Evolutionary conservation across 2,329 filamentous ascomycete species (phyloP).

Genomic region (Claviceps arundinis): DNA sequence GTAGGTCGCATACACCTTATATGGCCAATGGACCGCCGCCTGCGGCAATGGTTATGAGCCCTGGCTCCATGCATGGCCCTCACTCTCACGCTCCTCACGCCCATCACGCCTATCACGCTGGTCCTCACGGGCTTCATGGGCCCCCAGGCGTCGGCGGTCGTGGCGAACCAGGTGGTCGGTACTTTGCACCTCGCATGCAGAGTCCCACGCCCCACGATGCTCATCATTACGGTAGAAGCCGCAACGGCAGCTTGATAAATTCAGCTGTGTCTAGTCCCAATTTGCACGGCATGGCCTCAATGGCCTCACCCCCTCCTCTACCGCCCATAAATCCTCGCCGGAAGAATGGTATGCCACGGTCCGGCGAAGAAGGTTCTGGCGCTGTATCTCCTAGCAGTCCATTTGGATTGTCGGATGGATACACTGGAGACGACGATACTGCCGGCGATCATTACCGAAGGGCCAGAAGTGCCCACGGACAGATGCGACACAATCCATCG

Average conservation of each 20-base stretch:
- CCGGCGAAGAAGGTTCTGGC: constrained; percentile 19
- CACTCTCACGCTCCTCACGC: no score
- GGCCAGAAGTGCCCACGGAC: neutral
- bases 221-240: constrained; percentile 16
- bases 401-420: constrained; percentile 1
- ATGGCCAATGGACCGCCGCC: neutral
- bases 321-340: constrained; percentile 47
- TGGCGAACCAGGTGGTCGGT: constrained; percentile 14
- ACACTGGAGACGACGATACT: neutral
- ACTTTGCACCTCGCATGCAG: neutral
- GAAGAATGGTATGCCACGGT: constrained; percentile 25
- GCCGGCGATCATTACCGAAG: constrained; percentile 1
- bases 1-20: neutral
- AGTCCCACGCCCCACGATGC: constrained; percentile 6
- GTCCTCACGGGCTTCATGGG: constrained; percentile 5
- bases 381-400: neutral
- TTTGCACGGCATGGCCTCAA: constrained; percentile 20
- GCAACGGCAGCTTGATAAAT: constrained; percentile 22
- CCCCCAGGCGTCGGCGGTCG: neutral
- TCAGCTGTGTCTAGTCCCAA: constrained; percentile 23
- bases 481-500: constrained; percentile 2
- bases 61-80: neutral
- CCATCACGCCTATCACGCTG: neutral
- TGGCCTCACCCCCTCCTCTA: constrained; percentile 32
- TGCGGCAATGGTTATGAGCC: neutral